Conservation (phyloP, 78 protist species). For the Guillardia theta region DNA sequence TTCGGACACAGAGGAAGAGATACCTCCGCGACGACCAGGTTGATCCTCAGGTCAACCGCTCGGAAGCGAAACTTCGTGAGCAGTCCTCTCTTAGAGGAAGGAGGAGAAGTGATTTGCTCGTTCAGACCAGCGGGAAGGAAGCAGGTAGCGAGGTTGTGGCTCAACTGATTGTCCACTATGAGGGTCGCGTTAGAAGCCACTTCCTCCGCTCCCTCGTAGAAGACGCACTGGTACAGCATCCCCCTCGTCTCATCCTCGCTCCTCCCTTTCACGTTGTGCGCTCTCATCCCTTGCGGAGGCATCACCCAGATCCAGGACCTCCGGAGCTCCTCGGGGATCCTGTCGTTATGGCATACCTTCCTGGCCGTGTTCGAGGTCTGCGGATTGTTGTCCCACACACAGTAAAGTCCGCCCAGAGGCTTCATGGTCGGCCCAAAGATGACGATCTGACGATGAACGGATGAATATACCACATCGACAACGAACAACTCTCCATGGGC, state of each 20-base stretch:
- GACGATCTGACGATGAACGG: background rate
- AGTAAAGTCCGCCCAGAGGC: background rate
- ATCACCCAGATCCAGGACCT: background rate
- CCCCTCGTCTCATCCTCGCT: background rate
- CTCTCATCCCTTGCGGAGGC: background rate
- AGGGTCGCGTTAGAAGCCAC: background rate
- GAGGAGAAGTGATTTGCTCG: background rate
- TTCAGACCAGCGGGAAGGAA: background rate
- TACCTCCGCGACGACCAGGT: background rate
- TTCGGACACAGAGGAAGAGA: background rate
- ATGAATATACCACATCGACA: background rate
- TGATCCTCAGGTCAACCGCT: background rate
- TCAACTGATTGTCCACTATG: background rate
- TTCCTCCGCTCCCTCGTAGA: background rate
- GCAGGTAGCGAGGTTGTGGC: conserved; percentile 17
- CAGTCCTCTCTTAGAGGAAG: background rate
- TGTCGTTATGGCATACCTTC: background rate
- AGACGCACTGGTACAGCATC: background rate
- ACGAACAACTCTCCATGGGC: background rate
- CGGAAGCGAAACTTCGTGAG: background rate
- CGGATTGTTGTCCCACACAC: background rate
- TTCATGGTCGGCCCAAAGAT: background rate
- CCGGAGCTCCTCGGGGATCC: background rate
- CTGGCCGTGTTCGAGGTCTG: background rate
- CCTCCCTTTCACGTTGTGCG: background rate